Evolutionary conservation across 2,329 filamentous ascomycete genomes (phyloP).

Genomic region (Neonectria sp.): DNA sequence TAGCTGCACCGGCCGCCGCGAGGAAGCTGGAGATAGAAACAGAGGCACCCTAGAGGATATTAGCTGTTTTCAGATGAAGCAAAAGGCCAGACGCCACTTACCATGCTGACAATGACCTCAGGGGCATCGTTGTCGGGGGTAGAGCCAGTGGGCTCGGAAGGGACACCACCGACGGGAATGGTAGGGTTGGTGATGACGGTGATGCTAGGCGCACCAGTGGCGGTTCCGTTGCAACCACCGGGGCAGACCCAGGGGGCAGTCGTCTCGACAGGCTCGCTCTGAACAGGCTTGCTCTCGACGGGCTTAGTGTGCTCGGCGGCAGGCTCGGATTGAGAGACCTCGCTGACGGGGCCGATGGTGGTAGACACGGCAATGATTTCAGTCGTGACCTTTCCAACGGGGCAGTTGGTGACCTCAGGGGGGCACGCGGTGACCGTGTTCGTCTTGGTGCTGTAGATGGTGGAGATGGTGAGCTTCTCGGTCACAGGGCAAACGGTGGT

Average conservation of each 20-base stretch:
- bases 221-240: background rate
- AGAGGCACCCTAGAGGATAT: background rate
- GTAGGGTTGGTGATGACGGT: background rate
- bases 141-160: background rate
- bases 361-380: constrained; percentile 11
- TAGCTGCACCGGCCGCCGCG: background rate
- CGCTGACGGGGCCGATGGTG: constrained; percentile 45
- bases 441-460: constrained; percentile 36
- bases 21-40: background rate
- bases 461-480: constrained; percentile 28
- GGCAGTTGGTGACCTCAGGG: constrained; percentile 18
- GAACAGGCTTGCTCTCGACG: constrained; percentile 8
- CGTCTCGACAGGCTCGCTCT: background rate
- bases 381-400: constrained; percentile 7
- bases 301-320: constrained; percentile 18
- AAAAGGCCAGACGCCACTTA: no score
- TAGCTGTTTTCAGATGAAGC: no score
- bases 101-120: no score
- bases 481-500: constrained; percentile 42
- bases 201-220: background rate
- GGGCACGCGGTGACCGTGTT: constrained; percentile 34
- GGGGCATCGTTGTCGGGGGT: background rate
- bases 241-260: background rate
- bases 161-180: background rate
- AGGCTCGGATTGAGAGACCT: background rate